Evolutionary conservation across 345 rosid species (phyloP).

Genomic region (Corchorus capsularis): DNA sequence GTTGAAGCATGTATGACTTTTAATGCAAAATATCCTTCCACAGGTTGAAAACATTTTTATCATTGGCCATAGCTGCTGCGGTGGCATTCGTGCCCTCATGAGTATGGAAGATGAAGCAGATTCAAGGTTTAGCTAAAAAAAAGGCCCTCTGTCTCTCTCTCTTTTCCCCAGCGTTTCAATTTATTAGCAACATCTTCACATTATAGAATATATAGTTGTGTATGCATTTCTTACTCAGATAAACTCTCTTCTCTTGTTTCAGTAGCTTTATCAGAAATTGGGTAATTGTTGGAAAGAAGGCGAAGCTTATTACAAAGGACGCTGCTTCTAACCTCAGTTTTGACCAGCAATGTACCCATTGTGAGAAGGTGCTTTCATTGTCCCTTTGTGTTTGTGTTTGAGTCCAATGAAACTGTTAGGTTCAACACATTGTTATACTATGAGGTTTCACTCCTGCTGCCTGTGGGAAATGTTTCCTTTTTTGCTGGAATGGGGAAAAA

Average conservation of each 20-base stretch:
- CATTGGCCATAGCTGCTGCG: constrained; percentile 92
- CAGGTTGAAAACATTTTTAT: constrained; percentile 94
- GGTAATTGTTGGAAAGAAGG: constrained; percentile 84
- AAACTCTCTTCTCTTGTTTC: constrained; percentile 20
- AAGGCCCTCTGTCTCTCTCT: not conserved
- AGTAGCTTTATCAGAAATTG: constrained; percentile 84
- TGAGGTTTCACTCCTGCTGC: not conserved
- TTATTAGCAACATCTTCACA: not conserved
- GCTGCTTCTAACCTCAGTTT: constrained; percentile 65
- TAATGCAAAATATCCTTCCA: constrained; percentile 14
- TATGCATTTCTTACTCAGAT: not conserved
- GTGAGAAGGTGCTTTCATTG: constrained; percentile 78
- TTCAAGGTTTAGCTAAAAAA: constrained; percentile 53
- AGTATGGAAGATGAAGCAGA: constrained; percentile 71
- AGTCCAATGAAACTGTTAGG: not conserved
- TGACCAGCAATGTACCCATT: constrained; percentile 84
- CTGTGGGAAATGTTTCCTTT: not conserved
- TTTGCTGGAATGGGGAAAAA: not conserved
- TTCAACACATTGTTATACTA: constrained; percentile 13
- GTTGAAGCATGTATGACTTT: not conserved
- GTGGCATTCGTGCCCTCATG: constrained; percentile 97
- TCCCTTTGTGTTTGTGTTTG: not conserved
- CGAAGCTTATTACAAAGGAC: constrained; percentile 64
- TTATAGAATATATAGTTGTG: too few relatives aligned
- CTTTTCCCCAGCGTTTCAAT: not conserved